These are phyloP conservation scores for Ormosia semicastrata DNA, from an alignment of 306 rosid species.

Conservation along the genomic window DNA sequence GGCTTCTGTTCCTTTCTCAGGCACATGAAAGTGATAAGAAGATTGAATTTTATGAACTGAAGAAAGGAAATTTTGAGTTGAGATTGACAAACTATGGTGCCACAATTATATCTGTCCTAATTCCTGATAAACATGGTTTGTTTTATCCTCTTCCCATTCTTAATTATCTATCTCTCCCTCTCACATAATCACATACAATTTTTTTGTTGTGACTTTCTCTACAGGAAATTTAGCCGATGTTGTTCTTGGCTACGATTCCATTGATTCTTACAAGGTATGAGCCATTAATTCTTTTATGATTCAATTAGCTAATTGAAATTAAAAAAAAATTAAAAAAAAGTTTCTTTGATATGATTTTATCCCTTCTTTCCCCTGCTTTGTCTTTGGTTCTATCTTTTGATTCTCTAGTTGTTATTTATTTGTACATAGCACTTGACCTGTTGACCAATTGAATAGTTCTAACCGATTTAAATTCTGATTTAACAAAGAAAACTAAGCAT, in stretches of 20 bases:
- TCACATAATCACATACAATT: neutral
- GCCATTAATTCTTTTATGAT: neutral
- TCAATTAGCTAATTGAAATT: neutral
- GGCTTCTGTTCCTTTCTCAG: neutral
- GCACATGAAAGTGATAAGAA: neutral
- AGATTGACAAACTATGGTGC: slow-evolving; percentile 45
- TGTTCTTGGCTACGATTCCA: slow-evolving; percentile 41
- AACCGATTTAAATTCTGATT: neutral
- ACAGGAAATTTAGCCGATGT: slow-evolving; percentile 37
- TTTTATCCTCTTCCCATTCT: neutral
- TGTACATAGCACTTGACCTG: neutral
- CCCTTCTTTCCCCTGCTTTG: neutral
- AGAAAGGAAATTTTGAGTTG: slow-evolving; percentile 21
- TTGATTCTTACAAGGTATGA: slow-evolving; percentile 28
- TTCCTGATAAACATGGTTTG: slow-evolving; percentile 42
- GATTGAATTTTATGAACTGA: slow-evolving; percentile 32
- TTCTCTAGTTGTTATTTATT: neutral
- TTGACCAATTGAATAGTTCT: neutral
- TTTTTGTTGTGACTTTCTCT: neutral
- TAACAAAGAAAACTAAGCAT: neutral
- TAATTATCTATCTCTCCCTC: neutral
- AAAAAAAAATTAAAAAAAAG: neutral
- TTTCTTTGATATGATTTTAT: neutral
- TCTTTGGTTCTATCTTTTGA: neutral
- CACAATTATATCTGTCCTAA: slow-evolving; percentile 17